Base-by-base conservation (phyloP, 202 grass and related monocot genomes). In the Dendrocalamus latiflorus region DNA sequence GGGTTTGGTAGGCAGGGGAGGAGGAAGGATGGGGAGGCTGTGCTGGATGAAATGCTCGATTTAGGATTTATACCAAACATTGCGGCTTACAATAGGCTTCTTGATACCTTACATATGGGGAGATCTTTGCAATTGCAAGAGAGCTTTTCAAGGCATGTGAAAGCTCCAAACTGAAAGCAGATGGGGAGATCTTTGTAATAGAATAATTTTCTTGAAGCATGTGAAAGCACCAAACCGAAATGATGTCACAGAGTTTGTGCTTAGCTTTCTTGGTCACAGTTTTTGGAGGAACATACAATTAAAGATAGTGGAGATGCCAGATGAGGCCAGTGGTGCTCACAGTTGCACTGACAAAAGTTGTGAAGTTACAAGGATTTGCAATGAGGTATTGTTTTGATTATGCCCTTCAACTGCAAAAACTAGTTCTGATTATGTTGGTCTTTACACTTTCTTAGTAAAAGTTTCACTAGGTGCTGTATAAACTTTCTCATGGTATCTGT, bases 31-130 rank as follows among this genome's bases (percentile, higher is more conserved):
- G 94, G 90, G 21, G 72, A 91, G 81, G 66, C 28, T 79, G 77
- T 97, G 49, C 79, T 97, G 83, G 79, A 94, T 78, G 94, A 94
- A 75, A 97, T 94, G 91, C 78, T 97, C 16, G 90, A 94, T 89
- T 76, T 47, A 70, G 94, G 87, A 76, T 94, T 89, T 77, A 85
- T 97, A 89, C 86, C 90, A 63, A 97, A 94, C 41, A 97, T 97
- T 77, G 76, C 78, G 5, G 89, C 80, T 72, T 97, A 97, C 72
- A 94, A 94, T 72, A 87, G 30, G 85, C 84, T 92, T 56, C 86
- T 89, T 80, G 77, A 92, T 82, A 55, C 60, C 54, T 86, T 97
- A 55, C 77, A 72, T 36, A 81, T 51, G 64, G 21, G 39, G 37
- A 89, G 57, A 50, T 62, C 38, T 70, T 72, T 61, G 51, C 15